Percentiles rank a stretch among this genome's conserved stretches.
These are phyloP conservation scores for Casuarina equisetifolia DNA, from an alignment of 306 rosid genomes.

Conservation along the genomic window DNA sequence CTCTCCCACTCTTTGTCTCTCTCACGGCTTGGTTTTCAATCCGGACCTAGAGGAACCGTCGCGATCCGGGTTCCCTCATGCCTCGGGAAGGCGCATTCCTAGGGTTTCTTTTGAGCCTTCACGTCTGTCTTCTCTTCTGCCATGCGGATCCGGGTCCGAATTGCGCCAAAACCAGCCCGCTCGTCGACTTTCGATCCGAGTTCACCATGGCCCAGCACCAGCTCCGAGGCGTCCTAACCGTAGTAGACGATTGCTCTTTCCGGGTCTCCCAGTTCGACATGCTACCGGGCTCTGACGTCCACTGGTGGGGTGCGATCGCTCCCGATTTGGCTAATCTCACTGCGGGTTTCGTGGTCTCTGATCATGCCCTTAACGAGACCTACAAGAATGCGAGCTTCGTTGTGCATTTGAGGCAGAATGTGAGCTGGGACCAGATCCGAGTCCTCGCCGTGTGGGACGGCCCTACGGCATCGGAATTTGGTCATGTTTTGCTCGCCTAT, in stretches of 20 bases:
- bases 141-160: conserved; percentile 53
- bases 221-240: conserved; percentile 59
- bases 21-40: background rate
- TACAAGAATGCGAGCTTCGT: conserved; percentile 51
- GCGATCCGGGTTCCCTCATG: conserved; percentile 55
- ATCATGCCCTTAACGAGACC: conserved; percentile 53
- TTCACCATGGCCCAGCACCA: conserved; percentile 86
- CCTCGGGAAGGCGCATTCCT: conserved; percentile 48
- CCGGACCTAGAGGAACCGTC: conserved; percentile 32
- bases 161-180: conserved; percentile 47
- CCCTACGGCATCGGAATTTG: conserved; percentile 75
- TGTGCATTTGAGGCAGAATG: conserved; percentile 49
- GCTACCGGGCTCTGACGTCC: conserved; percentile 76
- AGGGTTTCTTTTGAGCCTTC: conserved; percentile 23
- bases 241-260: conserved; percentile 75
- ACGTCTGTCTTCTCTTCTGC: conserved; percentile 21
- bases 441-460: conserved; percentile 82
- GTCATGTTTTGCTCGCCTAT: conserved; percentile 47
- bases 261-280: conserved; percentile 81
- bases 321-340: conserved; percentile 58
- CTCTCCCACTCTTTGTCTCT: background rate
- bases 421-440: conserved; percentile 70
- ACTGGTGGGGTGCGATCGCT: conserved; percentile 64
- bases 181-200: conserved; percentile 46
- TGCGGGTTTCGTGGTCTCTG: conserved; percentile 57